These are phyloP conservation scores for Francoa sonchifolia DNA, from an alignment of 441 rosid species.

Conservation along the genomic window DNA sequence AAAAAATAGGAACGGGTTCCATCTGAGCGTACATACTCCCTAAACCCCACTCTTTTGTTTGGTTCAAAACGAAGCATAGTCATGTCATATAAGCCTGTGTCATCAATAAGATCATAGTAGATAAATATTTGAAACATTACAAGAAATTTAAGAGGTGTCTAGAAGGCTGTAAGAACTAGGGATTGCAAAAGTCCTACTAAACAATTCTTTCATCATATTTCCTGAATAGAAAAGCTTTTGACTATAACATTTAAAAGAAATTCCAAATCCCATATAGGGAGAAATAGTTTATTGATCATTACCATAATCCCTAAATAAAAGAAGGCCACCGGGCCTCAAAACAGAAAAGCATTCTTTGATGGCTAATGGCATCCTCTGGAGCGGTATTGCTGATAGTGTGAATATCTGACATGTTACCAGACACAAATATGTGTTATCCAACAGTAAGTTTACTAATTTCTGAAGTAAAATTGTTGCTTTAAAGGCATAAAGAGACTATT, in stretches of 20 bases:
- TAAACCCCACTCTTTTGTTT: conserved; percentile 58
- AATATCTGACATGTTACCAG: conserved; percentile 40
- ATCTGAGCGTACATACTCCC: conserved; percentile 66
- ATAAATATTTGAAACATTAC: neutral
- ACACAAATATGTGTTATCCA: conserved; percentile 4
- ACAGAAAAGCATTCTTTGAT: conserved; percentile 52
- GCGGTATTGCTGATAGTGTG: conserved; percentile 78
- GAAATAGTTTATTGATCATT: conserved; percentile 11
- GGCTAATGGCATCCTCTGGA: conserved; percentile 46
- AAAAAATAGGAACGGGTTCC: conserved; percentile 90
- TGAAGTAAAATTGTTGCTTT: neutral
- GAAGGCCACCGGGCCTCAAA: conserved; percentile 71
- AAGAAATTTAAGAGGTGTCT: neutral
- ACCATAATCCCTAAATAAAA: conserved; percentile 86
- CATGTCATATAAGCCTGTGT: conserved; percentile 82
- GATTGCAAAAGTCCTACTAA: too few species aligned
- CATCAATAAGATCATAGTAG: conserved; percentile 14
- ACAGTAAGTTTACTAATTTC: too few species aligned
- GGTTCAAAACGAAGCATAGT: conserved; percentile 77
- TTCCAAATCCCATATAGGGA: neutral
- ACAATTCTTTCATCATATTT: too few species aligned
- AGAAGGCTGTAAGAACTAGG: too few species aligned
- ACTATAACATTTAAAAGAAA: too few species aligned
- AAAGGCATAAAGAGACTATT: neutral
- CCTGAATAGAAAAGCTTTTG: too few species aligned